Evolutionary conservation across 768 basidiomycete species (phyloP).

Genomic region (Candolleomyces eurysporus): DNA sequence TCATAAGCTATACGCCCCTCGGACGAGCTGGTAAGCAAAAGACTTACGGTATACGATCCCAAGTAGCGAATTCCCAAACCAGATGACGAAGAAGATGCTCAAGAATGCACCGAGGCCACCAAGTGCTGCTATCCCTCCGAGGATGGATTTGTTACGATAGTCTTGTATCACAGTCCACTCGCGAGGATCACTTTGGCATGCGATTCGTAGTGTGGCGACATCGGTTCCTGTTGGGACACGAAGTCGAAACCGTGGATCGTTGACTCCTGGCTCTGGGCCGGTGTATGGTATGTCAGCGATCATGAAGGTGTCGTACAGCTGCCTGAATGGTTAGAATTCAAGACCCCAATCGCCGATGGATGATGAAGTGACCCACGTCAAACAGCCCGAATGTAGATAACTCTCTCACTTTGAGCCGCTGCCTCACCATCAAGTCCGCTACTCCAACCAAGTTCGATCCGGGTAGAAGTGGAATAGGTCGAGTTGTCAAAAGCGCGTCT

Average conservation of each 20-base stretch:
- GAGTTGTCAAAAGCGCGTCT: slow-evolving; percentile 9
- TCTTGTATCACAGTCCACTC: slow-evolving; percentile 16
- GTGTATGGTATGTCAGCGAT: slow-evolving; percentile 8
- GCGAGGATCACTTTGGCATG: slow-evolving; percentile 5
- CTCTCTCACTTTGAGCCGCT: slow-evolving; percentile 1
- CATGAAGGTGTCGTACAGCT: slow-evolving; percentile 15
- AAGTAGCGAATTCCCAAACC: slow-evolving; percentile 19
- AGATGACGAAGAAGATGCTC: slow-evolving; percentile 16
- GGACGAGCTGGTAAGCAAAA: not conserved
- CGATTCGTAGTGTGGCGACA: slow-evolving; percentile 16
- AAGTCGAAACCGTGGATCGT: no score
- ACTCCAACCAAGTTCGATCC: slow-evolving; percentile 15
- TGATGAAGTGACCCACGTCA: slow-evolving; percentile 7
- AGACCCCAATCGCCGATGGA: not conserved
- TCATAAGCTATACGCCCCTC: not conserved
- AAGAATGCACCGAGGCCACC: slow-evolving; percentile 25
- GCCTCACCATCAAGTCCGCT: slow-evolving; percentile 6
- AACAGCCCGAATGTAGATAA: slow-evolving; percentile 15
- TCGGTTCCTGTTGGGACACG: not conserved
- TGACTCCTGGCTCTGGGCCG: slow-evolving; percentile 9
- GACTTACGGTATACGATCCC: slow-evolving; percentile 17
- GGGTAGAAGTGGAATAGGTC: slow-evolving; percentile 14
- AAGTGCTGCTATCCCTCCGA: slow-evolving; percentile 17
- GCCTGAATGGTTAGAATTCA: not conserved
- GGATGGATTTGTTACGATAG: slow-evolving; percentile 15